phyloP scores from a whole-genome alignment of 352 stramenopile genomes.

The Lagenidium sp. region DNA sequence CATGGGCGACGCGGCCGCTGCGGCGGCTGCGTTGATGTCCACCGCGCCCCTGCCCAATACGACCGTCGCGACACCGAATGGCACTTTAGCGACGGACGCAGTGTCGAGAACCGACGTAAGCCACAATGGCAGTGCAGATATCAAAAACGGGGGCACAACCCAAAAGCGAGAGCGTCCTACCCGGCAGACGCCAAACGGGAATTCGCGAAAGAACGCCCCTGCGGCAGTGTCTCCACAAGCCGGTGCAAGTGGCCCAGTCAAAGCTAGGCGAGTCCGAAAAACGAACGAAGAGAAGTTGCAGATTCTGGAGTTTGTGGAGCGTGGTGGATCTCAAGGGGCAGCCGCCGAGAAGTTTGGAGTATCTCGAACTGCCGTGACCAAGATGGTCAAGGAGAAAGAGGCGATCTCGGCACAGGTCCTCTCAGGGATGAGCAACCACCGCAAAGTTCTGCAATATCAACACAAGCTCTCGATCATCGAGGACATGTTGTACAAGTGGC shows the following conservation, averaged over 20 bases:
- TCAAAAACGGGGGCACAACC: too few relatives aligned
- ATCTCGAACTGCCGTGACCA: constrained; percentile 73
- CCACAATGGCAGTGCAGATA: too few relatives aligned
- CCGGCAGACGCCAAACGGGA: background rate
- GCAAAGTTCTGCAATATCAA: constrained; percentile 78
- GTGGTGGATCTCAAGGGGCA: constrained; percentile 61
- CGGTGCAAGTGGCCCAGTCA: background rate
- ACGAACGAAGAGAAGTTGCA: constrained; percentile 81
- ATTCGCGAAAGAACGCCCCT: background rate
- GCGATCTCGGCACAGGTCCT: constrained; percentile 63
- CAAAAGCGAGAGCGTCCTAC: background rate
- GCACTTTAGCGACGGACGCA: background rate
- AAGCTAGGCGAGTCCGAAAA: constrained; percentile 65
- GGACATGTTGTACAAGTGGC: constrained; percentile 83
- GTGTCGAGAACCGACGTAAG: too few relatives aligned
- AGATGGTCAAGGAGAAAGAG: constrained; percentile 80
- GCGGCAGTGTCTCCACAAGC: background rate
- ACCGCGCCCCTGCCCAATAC: background rate
- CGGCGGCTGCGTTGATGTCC: background rate
- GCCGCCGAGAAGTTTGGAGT: constrained; percentile 75
- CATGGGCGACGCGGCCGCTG: constrained; percentile 8
- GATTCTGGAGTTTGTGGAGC: constrained; percentile 75
- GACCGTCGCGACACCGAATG: background rate
- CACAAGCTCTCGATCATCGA: constrained; percentile 81
- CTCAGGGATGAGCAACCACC: constrained; percentile 56